These are phyloP conservation scores for Microsporum canis DNA, from an alignment of 2,329 filamentous ascomycete species.

Conservation along the genomic window DNA sequence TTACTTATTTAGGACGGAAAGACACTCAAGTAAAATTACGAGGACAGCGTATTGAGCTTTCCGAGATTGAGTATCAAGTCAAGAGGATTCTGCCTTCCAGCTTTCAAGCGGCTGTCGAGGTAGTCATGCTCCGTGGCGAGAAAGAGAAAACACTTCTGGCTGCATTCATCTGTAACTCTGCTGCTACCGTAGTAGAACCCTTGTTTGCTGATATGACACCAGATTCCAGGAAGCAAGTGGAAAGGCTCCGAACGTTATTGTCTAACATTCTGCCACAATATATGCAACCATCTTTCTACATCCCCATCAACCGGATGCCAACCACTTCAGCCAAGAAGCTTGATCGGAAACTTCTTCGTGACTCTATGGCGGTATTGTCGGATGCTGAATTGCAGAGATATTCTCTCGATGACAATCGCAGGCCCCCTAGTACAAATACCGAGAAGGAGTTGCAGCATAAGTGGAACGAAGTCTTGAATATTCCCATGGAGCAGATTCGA, in stretches of 20 bases:
- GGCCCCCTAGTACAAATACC: not conserved
- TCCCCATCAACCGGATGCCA: slow-evolving; percentile 21
- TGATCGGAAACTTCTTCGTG: slow-evolving; percentile 23
- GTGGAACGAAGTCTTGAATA: slow-evolving; percentile 2
- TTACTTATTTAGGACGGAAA: slow-evolving; percentile 17
- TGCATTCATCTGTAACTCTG: not conserved
- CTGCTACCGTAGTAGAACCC: not conserved
- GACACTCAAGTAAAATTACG: slow-evolving; percentile 64
- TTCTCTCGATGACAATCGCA: not conserved
- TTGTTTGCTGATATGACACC: not conserved
- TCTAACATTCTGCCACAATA: slow-evolving; percentile 21
- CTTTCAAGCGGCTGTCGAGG: not conserved
- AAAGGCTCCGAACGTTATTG: slow-evolving; percentile 8
- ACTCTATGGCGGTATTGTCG: not conserved
- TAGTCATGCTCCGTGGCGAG: slow-evolving; percentile 20
- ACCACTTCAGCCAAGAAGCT: slow-evolving; percentile 24
- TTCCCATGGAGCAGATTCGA: not conserved
- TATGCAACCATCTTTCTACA: slow-evolving; percentile 27
- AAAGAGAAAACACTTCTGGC: not conserved
- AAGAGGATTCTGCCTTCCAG: not conserved
- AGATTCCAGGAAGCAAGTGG: slow-evolving; percentile 4
- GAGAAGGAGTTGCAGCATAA: not conserved
- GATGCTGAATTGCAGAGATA: not conserved
- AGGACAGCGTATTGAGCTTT: slow-evolving; percentile 72
- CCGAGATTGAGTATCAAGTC: slow-evolving; percentile 65